Base-by-base conservation (phyloP, 257 asterid species). In the Echites panduratus region DNA sequence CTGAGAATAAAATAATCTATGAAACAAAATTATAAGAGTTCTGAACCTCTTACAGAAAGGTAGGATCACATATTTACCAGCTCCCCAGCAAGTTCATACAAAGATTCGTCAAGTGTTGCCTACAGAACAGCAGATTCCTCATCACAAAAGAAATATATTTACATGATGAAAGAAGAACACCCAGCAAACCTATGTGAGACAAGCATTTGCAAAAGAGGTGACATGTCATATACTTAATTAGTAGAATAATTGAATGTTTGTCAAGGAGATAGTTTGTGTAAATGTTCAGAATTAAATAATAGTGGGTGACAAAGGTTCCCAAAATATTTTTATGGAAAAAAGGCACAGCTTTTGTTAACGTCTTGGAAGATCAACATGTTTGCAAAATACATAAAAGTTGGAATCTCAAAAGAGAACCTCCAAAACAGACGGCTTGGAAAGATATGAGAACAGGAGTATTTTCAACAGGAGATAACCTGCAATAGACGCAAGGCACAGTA, bases 41-140 rank as follows among this genome's bases (percentile, higher is more conserved):
- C 45, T 53, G 69, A 70, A 57, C 68, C 75, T 64, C 70, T 27
- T 38, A 77, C 62, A 52, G 75, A 73, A 76, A 73, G 29, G 68
- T 11, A n/a, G 53, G 16, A 49, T 16, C 56, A 68, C 70, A 79
- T 63, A 62, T 85, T 56, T 87, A 95, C 99, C 98, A 95, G 96
- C 87, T 95, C 99, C 83, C 99, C 99, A 80, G 96, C 99, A 56
- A 95, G 84, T 81, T 95, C 99, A 67, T 95, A 95, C 72, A 95
- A 78, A 70, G 98, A 89, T 76, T 92, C 99, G 54, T 90, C 97
- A 63, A 95, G 96, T 9, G 98, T 89, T 74, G 99, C 99, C 99
- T 95, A 80, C 80, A 78, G 53, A 85, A 83, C 63, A 68, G 77
- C 74, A 48, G 77, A 79, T 71, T 49, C 45, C 73, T 38, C 50